phyloP scores from a whole-genome alignment of 2,329 filamentous ascomycete species.

The Grosmannia penicillata region DNA sequence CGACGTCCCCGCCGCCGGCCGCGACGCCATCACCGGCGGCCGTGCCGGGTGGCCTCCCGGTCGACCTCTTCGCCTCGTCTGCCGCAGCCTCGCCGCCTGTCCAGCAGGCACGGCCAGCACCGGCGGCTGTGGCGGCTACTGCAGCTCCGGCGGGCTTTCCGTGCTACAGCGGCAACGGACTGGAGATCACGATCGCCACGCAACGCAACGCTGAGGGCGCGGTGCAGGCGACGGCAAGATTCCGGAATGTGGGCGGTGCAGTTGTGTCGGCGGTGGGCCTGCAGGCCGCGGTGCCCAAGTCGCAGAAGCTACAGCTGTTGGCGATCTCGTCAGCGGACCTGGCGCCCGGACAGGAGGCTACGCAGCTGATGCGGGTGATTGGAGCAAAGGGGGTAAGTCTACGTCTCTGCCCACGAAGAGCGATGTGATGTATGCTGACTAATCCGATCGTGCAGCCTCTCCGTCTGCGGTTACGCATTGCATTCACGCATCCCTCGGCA shows the following conservation, averaged over 20 bases:
- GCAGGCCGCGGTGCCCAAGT: constrained; percentile 92
- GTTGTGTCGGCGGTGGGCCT: constrained; percentile 62
- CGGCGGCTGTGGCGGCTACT: constrained; percentile 18
- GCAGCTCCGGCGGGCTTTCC: constrained; percentile 38
- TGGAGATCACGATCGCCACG: constrained; percentile 67
- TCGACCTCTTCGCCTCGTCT: constrained; percentile 36
- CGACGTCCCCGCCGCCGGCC: constrained; percentile 18
- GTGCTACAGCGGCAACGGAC: constrained; percentile 76
- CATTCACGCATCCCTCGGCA: constrained; percentile 56
- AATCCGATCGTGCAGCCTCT: constrained; percentile 50
- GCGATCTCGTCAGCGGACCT: constrained; percentile 75
- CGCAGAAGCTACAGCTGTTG: constrained; percentile 83
- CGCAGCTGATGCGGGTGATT: constrained; percentile 77
- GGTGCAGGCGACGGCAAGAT: constrained; percentile 71
- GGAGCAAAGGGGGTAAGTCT: constrained; percentile 76
- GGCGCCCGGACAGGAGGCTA: constrained; percentile 64
- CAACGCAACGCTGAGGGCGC: constrained; percentile 68
- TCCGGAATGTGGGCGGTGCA: constrained; percentile 60
- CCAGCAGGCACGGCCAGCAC: constrained; percentile 13
- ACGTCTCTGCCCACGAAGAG: neutral
- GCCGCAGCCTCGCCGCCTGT: constrained; percentile 24
- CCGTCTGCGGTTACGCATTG: constrained; percentile 72
- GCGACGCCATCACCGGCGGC: constrained; percentile 25
- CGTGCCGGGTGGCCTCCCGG: constrained; percentile 14
- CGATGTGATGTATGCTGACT: constrained; percentile 3